Percentiles rank a stretch among this genome's conserved stretches.
Evolutionary conservation across 1,139 yeast genomes (phyloP).

Genomic region (Sugiyamaella pinicola): DNA sequence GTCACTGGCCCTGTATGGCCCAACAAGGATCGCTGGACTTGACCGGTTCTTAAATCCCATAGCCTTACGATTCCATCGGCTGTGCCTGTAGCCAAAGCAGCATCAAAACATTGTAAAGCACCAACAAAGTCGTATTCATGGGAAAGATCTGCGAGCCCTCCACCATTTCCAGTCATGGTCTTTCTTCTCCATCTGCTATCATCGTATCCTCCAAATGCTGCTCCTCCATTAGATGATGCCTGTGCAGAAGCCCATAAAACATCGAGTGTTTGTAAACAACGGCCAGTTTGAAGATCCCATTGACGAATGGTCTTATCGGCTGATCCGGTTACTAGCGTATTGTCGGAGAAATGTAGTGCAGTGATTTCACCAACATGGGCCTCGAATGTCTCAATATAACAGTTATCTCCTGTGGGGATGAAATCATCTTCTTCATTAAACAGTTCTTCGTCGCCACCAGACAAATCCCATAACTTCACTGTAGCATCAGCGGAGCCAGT

Average conservation of each 20-base stretch:
- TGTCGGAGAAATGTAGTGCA: constrained; percentile 55
- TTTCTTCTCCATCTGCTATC: constrained; percentile 31
- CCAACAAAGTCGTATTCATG: constrained; percentile 49
- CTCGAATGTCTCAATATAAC: constrained; percentile 53
- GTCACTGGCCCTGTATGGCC: constrained; percentile 77
- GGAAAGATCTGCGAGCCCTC: constrained; percentile 9
- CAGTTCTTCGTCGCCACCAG: constrained; percentile 31
- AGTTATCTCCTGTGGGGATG: constrained; percentile 35
- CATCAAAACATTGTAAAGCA: constrained; percentile 65
- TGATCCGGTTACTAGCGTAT: constrained; percentile 59
- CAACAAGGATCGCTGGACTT: constrained; percentile 61
- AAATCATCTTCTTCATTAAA: constrained; percentile 29
- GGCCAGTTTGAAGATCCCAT: constrained; percentile 61
- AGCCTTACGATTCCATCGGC: constrained; percentile 72
- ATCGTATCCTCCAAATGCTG: constrained; percentile 25
- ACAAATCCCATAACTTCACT: constrained; percentile 60
- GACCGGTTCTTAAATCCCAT: constrained; percentile 76
- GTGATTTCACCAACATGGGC: constrained; percentile 68
- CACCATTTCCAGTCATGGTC: constrained; percentile 20
- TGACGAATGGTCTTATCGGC: constrained; percentile 60
- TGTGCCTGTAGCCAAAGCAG: constrained; percentile 75
- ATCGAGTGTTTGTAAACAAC: constrained; percentile 62
- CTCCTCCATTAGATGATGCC: constrained; percentile 17
- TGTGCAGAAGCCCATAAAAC: constrained; percentile 58
- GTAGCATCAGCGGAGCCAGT: constrained; percentile 68